Conservation (phyloP, 2,329 filamentous ascomycete species). For the Fusarium sp. region DNA sequence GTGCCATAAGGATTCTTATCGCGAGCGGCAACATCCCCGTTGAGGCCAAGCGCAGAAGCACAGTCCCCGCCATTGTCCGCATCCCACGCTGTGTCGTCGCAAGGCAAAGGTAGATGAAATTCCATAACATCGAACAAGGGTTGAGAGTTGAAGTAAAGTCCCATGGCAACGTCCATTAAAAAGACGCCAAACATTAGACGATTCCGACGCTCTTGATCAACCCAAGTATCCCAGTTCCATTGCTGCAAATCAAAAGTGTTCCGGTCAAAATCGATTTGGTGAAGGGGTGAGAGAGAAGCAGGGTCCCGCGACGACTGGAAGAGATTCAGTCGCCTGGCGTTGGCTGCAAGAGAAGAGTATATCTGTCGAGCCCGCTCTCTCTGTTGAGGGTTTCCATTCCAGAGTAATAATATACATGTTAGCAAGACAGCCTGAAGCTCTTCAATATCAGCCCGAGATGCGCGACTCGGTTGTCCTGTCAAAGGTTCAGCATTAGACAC, state of each 20-base stretch:
- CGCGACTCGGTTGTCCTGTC: constrained; percentile 39
- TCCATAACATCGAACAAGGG: constrained; percentile 72
- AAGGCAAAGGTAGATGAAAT: constrained; percentile 73
- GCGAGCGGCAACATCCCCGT: constrained; percentile 65
- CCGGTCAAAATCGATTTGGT: constrained; percentile 63
- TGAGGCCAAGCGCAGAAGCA: constrained; percentile 71
- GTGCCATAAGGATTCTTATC: constrained; percentile 70
- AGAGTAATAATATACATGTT: constrained; percentile 69
- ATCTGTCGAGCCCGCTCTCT: constrained; percentile 70
- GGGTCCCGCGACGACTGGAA: constrained; percentile 62
- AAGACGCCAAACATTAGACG: constrained; percentile 73
- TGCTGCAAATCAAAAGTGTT: constrained; percentile 58
- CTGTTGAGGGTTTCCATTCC: constrained; percentile 75
- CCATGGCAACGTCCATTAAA: constrained; percentile 70
- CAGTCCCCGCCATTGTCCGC: constrained; percentile 68
- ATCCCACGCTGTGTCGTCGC: constrained; percentile 80
- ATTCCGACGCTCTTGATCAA: constrained; percentile 75
- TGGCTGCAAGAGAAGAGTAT: constrained; percentile 64
- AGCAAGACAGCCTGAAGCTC: constrained; percentile 74
- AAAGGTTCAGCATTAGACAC: constrained; percentile 46
- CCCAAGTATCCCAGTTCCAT: constrained; percentile 74
- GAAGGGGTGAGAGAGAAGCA: constrained; percentile 66
- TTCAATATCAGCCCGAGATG: constrained; percentile 61
- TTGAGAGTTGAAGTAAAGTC: constrained; percentile 76
- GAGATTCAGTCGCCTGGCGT: constrained; percentile 67